phyloP scores from a whole-genome alignment of 2,329 filamentous ascomycete species.

The Stachybotrys chlorohalonatus region DNA sequence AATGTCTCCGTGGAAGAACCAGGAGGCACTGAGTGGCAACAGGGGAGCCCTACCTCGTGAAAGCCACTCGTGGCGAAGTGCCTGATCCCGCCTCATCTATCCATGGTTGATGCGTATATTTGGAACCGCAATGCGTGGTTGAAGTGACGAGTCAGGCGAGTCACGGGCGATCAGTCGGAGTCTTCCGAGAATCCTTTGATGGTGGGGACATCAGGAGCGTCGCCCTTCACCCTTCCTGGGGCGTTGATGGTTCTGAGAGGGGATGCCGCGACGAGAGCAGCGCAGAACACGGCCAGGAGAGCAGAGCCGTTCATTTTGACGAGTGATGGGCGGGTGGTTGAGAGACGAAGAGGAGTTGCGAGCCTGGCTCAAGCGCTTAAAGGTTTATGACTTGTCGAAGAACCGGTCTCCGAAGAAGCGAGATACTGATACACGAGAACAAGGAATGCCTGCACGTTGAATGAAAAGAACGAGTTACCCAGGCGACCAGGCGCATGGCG shows the following conservation, averaged over 20 bases:
- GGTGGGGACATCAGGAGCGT: background rate
- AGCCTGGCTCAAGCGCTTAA: background rate
- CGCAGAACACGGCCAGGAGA: conserved; percentile 10
- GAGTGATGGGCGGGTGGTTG: background rate
- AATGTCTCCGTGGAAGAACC: background rate
- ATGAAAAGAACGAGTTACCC: background rate
- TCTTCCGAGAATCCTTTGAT: background rate
- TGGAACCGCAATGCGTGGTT: background rate
- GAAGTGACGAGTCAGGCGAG: background rate
- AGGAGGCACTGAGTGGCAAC: background rate
- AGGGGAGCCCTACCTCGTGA: background rate
- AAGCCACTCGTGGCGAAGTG: background rate
- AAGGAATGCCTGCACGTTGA: background rate
- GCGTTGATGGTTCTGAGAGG: conserved; percentile 9
- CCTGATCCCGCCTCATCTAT: background rate
- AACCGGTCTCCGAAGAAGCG: no score
- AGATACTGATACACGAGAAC: background rate
- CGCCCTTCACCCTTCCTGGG: conserved; percentile 1
- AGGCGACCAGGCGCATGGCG: background rate
- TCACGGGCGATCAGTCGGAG: background rate
- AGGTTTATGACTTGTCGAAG: background rate
- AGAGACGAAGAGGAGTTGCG: background rate
- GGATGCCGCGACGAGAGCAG: conserved; percentile 8
- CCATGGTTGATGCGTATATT: background rate
- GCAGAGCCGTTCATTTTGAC: conserved; percentile 12